Evolutionary conservation across 352 stramenopile species (phyloP), one percentile per base, ranked within the genome.

Genomic region (Phytopythium chamaehyphon): DNA sequence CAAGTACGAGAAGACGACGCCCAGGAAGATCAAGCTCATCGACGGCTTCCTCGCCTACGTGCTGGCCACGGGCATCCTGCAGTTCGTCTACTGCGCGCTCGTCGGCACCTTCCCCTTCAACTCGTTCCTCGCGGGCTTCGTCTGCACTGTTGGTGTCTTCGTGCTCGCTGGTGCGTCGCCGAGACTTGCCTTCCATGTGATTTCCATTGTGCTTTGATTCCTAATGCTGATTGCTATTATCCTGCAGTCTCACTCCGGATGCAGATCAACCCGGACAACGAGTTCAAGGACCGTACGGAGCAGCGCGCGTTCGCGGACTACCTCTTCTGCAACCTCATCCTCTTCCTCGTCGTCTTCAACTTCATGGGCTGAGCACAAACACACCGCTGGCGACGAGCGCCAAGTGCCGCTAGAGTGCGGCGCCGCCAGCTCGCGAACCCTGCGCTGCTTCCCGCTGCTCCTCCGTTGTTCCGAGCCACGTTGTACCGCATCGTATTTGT

Each of bases 321-420:
- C 62, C 72, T 96, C 42, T 93, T 95, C 56, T 96, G 88, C 84
- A 95, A 94, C 77, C 80, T 96, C 62, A 87, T 96, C 33, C 79
- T 96, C 48, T 96, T 96, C 76, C 77, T 96, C 39, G 88, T 94
- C 43, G 88, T 96, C 40, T 94, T 95, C 69, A 96, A 96, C 73
- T 96, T 96, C 69, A 96, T 96, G 79, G 88, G 88, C 54, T 96
- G 88, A 90, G 55, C 39, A 31, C 24, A n/a, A 35, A 40, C 23
- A 39, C 22, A 14, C 15, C n/a, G 48, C 40, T 33, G 1, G 3
- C 40, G 23, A 19, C 40, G 23, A 33, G 22, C 15, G 40, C 24
- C 11, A 7, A 22, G 24, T 33, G 28, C 28, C 28, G 28, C 28
- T 33, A 33, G 28, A 33, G 28, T 5, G 5, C 28, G 28, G 28